Conservation (phyloP, 805 yeast species). For the Candida morakotiae region DNA sequence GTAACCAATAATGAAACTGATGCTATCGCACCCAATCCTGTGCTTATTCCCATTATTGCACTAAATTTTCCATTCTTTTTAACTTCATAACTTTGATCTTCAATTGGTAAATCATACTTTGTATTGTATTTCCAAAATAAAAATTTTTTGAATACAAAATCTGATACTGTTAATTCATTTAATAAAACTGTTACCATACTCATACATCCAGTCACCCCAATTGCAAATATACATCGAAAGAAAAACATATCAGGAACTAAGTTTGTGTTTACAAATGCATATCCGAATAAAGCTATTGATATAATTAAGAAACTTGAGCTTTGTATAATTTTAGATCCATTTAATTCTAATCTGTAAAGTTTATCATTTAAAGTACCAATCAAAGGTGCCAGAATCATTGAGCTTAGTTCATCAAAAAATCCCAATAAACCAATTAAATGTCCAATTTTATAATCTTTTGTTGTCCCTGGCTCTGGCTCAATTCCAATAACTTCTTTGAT, state of each 20-base stretch:
- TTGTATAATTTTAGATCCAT: constrained; percentile 54
- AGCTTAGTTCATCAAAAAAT: constrained; percentile 56
- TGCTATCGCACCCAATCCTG: constrained; percentile 67
- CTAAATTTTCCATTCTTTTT: constrained; percentile 46
- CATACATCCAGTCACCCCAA: constrained; percentile 54
- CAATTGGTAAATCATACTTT: constrained; percentile 4
- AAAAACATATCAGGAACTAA: constrained; percentile 42
- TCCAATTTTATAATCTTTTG: constrained; percentile 24
- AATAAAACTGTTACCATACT: constrained; percentile 60
- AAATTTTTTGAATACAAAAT: constrained; percentile 28
- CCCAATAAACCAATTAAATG: constrained; percentile 32
- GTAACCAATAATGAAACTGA: constrained; percentile 54
- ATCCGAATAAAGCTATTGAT: constrained; percentile 45
- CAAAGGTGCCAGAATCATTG: constrained; percentile 53
- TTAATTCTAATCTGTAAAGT: constrained; percentile 23
- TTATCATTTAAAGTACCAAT: constrained; percentile 62
- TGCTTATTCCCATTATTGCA: constrained; percentile 56
- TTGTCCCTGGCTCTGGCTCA: constrained; percentile 9
- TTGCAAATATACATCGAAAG: constrained; percentile 53
- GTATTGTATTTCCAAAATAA: constrained; percentile 20
- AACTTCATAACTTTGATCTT: constrained; percentile 5
- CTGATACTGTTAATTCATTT: constrained; percentile 49
- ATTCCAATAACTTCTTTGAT: constrained; percentile 28
- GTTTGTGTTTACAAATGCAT: constrained; percentile 32
- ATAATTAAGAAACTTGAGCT: constrained; percentile 44